Base-by-base conservation (phyloP, 208 protist species). In the Lotmaria passim region DNA sequence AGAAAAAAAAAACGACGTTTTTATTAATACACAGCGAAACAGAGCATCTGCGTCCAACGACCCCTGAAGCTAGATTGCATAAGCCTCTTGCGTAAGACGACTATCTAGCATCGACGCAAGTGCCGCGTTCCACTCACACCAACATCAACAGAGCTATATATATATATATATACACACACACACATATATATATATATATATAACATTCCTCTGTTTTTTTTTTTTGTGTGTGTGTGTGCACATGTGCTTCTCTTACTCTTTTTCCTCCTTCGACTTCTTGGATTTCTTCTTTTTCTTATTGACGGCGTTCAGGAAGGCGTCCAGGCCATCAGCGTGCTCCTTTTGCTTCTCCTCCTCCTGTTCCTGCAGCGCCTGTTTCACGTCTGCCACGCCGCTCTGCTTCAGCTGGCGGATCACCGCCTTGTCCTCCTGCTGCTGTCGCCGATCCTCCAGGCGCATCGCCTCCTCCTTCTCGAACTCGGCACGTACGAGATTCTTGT, bases 401-500 rank as follows among this genome's bases (percentile, higher is more conserved):
- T 84, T 73, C 21, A 88, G 75, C 62, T 83, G 74, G 34, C 81
- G 89, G n/a, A 86, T 66, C 31, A 78, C 39, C 36, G 65, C 73
- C 68, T 86, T 89, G 28, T 89, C 74, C 39, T 89, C 83, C 28
- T 64, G 56, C 33, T 58, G 63, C 56, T 84, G 67, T 57, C 82
- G 75, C 28, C 78, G 78, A 17, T 85, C 75, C 26, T 82, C 75
- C 57, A 86, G 63, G 62, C 78, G 77, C 31, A 70, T 53, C 33
- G 71, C 73, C 57, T 96, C 89, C 69, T 93, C 86, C 34, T 74
- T 34, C 65, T 92, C 83, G 57, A 97, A 91, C 55, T 87, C 68
- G 23, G 75, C 59, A 38, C 90, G 84, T 24, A 97, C 78, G 19
- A 86, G 56, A n/a, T 68, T 76, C 79, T 94, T 95, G 82, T 97